Conservation (phyloP, 2,329 filamentous ascomycete genomes). For the Ophioceras dolichostomum region DNA sequence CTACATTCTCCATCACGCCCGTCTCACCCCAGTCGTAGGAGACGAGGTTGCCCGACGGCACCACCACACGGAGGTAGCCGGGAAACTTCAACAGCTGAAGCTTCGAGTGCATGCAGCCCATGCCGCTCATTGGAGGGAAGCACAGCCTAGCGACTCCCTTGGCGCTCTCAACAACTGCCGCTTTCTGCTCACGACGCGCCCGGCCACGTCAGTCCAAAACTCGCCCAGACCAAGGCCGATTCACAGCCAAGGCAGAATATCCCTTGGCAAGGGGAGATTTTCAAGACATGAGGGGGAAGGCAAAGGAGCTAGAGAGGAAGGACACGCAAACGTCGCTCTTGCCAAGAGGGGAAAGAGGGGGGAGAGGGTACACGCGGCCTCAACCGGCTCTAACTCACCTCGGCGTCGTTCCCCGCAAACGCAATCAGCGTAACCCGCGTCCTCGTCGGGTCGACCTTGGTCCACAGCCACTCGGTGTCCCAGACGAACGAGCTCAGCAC, state of each 20-base stretch:
- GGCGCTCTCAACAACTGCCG: conserved; percentile 33
- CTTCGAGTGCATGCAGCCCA: conserved; percentile 85
- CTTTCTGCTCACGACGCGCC: conserved; percentile 23
- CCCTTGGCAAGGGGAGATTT: not conserved
- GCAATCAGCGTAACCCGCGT: conserved; percentile 53
- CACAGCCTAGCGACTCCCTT: conserved; percentile 43
- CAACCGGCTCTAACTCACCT: too few species aligned
- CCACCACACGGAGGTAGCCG: conserved; percentile 61
- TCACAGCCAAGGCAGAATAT: not conserved
- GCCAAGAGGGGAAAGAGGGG: too few species aligned
- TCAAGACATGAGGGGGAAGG: not conserved
- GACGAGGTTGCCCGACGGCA: conserved; percentile 80
- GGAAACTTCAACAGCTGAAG: conserved; percentile 78
- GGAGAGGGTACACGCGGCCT: too few species aligned
- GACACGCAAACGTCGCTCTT: too few species aligned
- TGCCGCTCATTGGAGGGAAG: conserved; percentile 69
- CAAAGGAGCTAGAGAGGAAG: not conserved
- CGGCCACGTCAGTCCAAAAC: too few species aligned
- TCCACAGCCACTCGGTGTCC: conserved; percentile 68
- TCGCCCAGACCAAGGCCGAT: too few species aligned
- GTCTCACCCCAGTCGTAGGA: conserved; percentile 83
- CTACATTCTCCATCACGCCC: conserved; percentile 73
- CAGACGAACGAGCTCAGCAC: conserved; percentile 81
- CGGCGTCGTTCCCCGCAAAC: conserved; percentile 36
- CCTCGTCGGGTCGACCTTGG: conserved; percentile 48